Evolutionary conservation across 306 rosid genomes (phyloP).

Genomic region (Cicer yamashitae): DNA sequence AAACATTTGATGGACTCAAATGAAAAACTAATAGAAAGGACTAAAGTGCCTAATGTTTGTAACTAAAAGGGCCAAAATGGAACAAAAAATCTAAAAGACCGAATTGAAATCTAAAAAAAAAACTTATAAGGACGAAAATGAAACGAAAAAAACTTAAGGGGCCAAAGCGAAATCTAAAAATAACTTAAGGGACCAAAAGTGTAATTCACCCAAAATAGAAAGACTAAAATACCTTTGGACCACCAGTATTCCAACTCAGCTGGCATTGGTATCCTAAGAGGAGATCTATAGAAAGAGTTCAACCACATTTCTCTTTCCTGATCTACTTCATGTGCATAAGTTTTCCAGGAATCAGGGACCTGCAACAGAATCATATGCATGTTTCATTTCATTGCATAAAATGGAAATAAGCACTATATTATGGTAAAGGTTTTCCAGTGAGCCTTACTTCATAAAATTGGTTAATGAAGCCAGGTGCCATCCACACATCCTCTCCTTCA

Average conservation of each 20-base stretch:
- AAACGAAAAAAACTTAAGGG: background rate
- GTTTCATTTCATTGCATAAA: slow-evolving; percentile 27
- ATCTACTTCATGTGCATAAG: slow-evolving; percentile 84
- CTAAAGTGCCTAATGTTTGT: background rate
- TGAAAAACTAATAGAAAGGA: background rate
- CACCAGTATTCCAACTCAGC: slow-evolving; percentile 98
- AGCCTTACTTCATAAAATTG: slow-evolving; percentile 86
- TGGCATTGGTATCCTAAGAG: slow-evolving; percentile 95
- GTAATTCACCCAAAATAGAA: background rate
- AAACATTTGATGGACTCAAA: background rate
- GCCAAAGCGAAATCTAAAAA: background rate
- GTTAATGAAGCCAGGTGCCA: slow-evolving; percentile 97
- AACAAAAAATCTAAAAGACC: background rate
- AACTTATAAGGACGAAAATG: background rate
- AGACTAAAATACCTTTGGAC: slow-evolving; percentile 57
- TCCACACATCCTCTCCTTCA: slow-evolving; percentile 95
- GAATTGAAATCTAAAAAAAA: background rate
- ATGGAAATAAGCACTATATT: slow-evolving; percentile 34
- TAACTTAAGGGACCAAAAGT: background rate
- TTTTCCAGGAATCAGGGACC: slow-evolving; percentile 96
- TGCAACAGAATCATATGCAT: slow-evolving; percentile 47
- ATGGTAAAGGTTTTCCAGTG: slow-evolving; percentile 35
- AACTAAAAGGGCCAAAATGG: background rate
- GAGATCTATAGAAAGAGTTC: slow-evolving; percentile 92
- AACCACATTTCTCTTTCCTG: slow-evolving; percentile 97